Base-by-base conservation (phyloP, 805 yeast genomes). In the Hanseniaspora lindneri region DNA sequence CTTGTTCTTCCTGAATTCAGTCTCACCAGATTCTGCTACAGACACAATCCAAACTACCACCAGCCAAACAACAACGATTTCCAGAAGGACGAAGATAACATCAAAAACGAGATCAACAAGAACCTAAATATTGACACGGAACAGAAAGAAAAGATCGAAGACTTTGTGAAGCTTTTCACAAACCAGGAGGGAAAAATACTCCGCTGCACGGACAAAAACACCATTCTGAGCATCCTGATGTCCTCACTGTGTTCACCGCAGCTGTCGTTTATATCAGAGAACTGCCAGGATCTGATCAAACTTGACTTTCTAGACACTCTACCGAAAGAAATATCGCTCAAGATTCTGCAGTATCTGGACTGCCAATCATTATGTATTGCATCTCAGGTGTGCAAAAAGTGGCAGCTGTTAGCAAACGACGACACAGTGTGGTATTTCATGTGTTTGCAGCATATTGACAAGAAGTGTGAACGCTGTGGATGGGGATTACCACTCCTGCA, bases 401-500 rank as follows among this genome's bases (percentile, higher is more conserved):
- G 98, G 98, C 79, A 84, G 60, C 68, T 69, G 50, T 68, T 92
- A 51, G 97, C 98, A 1, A 96, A 92, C 63, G 96, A 89, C 61
- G 97, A 92, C 60, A 68, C 94, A 43, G 96, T 92, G 2, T 92
- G 98, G 98, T 92, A 89, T 61, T 88, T 89, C 55, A 81, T 92
- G 87, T 92, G 98, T 61, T 95, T 87, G 61, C 98, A 92, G 66
- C 98, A 92, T 64, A 92, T 92, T 49, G 98, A 92, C 66, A 74
- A 94, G 52, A 92, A 92, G 64, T 92, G 98, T 67, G 95, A 96
- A 34, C 85, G 85, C 60, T 92, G 98, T 67, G 98, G 98, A 14
- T 92, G 98, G 98, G 98, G 98, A 4, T 71, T 92, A 54, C 98
- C 98, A 2, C 67, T 92, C 52, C 75, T 92, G 77, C 95, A 87